Percentiles rank a stretch among this genome's conserved stretches.
phyloP scores from a whole-genome alignment of 2,329 filamentous ascomycete species.

The Diaporthe capsici region DNA sequence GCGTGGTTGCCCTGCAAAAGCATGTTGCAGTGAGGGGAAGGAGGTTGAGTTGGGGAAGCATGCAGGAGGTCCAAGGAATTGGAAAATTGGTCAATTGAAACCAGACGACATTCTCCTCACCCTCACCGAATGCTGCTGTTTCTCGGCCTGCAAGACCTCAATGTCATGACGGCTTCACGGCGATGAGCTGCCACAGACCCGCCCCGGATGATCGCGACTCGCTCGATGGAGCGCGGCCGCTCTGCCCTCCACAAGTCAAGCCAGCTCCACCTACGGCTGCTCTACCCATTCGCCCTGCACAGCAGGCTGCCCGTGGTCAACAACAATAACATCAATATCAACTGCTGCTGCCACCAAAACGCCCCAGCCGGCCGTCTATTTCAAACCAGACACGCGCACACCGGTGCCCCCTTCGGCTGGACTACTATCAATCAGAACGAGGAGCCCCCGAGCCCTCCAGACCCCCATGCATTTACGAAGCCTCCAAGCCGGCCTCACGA shows the following conservation, averaged over 20 bases:
- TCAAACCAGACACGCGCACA: background rate
- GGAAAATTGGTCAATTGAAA: background rate
- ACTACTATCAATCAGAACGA: background rate
- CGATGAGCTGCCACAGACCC: slow-evolving; percentile 32
- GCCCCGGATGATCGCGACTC: slow-evolving; percentile 40
- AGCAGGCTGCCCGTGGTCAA: background rate
- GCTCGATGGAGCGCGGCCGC: slow-evolving; percentile 34
- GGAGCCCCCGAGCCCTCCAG: background rate
- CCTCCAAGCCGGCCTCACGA: background rate
- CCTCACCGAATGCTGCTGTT: background rate
- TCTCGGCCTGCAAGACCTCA: background rate
- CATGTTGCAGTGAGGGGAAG: slow-evolving; percentile 25
- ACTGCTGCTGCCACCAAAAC: background rate
- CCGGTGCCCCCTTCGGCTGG: background rate
- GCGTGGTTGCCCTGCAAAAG: slow-evolving; percentile 4
- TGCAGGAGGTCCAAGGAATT: background rate
- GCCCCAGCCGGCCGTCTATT: background rate
- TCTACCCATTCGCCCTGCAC: background rate
- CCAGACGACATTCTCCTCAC: background rate
- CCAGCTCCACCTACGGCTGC: background rate
- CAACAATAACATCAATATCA: background rate
- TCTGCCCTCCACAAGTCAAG: slow-evolving; percentile 31
- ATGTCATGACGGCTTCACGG: slow-evolving; percentile 20
- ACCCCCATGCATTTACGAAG: background rate
- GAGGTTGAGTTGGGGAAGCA: background rate